Percentiles rank a stretch among this genome's conserved stretches.
Evolutionary conservation across 495 filamentous ascomycete species (phyloP).

Genomic region (Halenospora varia): DNA sequence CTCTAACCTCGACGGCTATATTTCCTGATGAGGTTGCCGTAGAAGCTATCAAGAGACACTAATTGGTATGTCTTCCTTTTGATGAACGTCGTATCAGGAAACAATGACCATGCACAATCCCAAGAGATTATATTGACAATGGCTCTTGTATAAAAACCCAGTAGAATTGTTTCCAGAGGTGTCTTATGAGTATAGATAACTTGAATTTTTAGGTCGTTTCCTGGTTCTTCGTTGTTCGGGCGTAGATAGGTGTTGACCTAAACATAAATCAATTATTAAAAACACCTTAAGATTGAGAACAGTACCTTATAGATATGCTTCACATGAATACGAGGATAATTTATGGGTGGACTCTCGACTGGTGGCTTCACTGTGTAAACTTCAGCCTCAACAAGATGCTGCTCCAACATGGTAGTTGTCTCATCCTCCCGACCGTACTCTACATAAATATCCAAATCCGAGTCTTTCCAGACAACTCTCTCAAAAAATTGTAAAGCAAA

Average conservation of each 20-base stretch:
- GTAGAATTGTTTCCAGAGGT: neutral
- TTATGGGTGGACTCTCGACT: neutral
- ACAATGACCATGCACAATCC: neutral
- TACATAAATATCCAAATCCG: neutral
- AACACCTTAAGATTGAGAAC: no score
- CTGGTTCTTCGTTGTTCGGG: neutral
- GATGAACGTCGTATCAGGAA: neutral
- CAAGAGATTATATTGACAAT: neutral
- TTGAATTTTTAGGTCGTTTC: neutral
- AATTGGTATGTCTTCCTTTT: neutral
- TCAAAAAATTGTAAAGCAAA: neutral
- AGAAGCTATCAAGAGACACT: neutral
- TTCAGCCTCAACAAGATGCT: neutral
- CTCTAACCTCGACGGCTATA: neutral
- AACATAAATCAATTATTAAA: neutral
- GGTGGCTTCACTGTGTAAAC: neutral
- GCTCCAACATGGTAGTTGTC: neutral
- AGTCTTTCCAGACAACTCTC: neutral
- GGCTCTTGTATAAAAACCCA: neutral
- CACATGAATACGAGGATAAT: neutral
- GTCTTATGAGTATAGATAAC: neutral
- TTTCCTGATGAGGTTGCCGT: neutral
- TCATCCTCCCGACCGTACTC: neutral
- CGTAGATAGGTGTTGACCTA: neutral
- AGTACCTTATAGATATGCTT: neutral